phyloP scores from a whole-genome alignment of 2,329 filamentous ascomycete species.

The Paecilomyces dactylethromorphus region DNA sequence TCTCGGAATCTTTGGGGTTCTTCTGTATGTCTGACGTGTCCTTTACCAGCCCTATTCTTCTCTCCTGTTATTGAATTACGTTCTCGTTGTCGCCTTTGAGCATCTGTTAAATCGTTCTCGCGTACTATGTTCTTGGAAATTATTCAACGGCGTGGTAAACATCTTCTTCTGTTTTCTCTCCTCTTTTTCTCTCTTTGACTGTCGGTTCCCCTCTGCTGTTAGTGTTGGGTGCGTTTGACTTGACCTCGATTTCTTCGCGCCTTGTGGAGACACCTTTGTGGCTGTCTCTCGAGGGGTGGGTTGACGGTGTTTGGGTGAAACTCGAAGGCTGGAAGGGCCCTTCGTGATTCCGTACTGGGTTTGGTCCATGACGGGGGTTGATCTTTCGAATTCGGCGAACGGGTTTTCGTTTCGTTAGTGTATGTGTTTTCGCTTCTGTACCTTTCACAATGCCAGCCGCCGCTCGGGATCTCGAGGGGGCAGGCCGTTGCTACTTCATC shows the following conservation, averaged over 20 bases:
- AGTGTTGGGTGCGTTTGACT: not conserved
- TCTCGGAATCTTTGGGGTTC: slow-evolving; percentile 35
- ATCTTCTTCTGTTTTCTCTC: slow-evolving; percentile 16
- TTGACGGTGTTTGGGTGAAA: slow-evolving; percentile 22
- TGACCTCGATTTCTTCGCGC: not conserved
- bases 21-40: slow-evolving; percentile 23
- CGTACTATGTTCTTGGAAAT: slow-evolving; percentile 21
- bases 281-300: slow-evolving; percentile 14
- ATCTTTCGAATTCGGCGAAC: slow-evolving; percentile 19
- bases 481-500: not conserved
- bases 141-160: slow-evolving; percentile 21
- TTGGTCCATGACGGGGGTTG: slow-evolving; percentile 14
- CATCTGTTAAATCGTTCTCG: slow-evolving; percentile 10
- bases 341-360: slow-evolving; percentile 6
- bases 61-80: slow-evolving; percentile 6
- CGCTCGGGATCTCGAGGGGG: not conserved
- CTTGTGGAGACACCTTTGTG: slow-evolving; percentile 2
- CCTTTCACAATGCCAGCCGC: slow-evolving; percentile 3
- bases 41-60: slow-evolving; percentile 12
- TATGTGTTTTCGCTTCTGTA: slow-evolving; percentile 17
- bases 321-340: slow-evolving; percentile 10
- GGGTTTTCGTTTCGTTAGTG: slow-evolving; percentile 13
- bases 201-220: slow-evolving; percentile 1
- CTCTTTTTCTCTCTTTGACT: slow-evolving; percentile 19
- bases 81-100: slow-evolving; percentile 12